A percentile compares a stretch with the other conserved stretches of the same genome.
Conservation (phyloP, 164 flowering plant genomes). For the Protea cynaroides region DNA sequence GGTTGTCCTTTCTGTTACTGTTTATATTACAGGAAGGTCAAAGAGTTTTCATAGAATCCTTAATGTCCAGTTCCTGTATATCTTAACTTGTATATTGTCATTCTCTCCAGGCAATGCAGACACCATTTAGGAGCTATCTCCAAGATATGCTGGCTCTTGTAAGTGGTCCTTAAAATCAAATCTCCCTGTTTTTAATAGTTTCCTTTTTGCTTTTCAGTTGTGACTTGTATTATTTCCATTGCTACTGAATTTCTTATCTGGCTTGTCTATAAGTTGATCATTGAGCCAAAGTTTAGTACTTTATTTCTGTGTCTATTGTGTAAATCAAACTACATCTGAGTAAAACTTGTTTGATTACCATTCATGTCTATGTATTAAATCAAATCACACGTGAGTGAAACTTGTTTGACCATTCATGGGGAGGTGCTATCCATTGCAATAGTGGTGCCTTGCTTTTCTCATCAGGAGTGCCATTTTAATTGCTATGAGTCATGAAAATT, state of each 20-base stretch:
- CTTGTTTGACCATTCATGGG: no score
- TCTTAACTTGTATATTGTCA: not conserved
- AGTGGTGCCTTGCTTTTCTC: no score
- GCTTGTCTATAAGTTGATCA: no score
- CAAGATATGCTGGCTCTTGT: slow-evolving; percentile 69
- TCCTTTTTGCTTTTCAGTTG: not conserved
- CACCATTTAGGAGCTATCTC: slow-evolving; percentile 71
- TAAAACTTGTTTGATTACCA: no score
- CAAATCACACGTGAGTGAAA: no score
- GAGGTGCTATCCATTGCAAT: no score
- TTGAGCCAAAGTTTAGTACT: no score
- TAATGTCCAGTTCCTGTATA: not conserved
- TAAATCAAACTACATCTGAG: no score
- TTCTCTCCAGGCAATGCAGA: slow-evolving; percentile 54
- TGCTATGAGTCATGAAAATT: no score
- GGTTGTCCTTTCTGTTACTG: not conserved
- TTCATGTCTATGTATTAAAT: no score
- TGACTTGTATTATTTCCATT: not conserved
- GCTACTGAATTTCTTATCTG: not conserved
- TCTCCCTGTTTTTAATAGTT: not conserved
- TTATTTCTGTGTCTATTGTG: no score
- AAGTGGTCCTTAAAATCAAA: slow-evolving; percentile 22
- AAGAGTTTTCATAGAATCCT: not conserved
- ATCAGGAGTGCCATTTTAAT: no score
- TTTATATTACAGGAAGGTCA: not conserved